phyloP scores from a whole-genome alignment of 148 eudicot species.

The Chenopodium quinoa region DNA sequence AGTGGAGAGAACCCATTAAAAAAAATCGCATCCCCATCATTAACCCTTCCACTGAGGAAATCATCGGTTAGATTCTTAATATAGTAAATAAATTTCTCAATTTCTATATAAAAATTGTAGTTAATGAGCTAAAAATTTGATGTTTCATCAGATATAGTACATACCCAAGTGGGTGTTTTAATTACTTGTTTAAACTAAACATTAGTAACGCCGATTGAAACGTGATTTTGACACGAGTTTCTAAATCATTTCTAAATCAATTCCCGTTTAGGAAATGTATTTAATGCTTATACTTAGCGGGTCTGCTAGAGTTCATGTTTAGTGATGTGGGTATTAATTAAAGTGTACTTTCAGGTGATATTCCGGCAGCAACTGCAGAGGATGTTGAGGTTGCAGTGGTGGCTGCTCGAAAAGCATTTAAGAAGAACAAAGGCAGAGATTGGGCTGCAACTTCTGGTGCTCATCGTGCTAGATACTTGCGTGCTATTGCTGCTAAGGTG shows the following conservation, averaged over 20 bases:
- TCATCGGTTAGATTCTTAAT: slow-evolving; percentile 45
- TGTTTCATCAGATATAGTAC: neutral
- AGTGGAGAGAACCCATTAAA: slow-evolving; percentile 74
- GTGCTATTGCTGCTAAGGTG: slow-evolving; percentile 94
- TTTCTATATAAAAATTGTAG: neutral
- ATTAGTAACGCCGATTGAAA: too few relatives aligned
- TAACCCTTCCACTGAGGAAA: slow-evolving; percentile 83
- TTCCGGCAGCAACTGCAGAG: slow-evolving; percentile 88
- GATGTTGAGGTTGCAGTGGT: slow-evolving; percentile 87
- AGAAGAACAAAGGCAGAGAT: slow-evolving; percentile 58
- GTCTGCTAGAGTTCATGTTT: neutral
- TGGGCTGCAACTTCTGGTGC: slow-evolving; percentile 91
- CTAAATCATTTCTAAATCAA: too few relatives aligned
- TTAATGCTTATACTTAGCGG: too few relatives aligned
- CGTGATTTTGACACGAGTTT: neutral
- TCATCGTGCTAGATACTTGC: slow-evolving; percentile 83
- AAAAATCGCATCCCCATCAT: slow-evolving; percentile 64
- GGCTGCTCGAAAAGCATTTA: slow-evolving; percentile 72
- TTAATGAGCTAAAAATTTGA: neutral
- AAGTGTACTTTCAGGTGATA: slow-evolving; percentile 52
- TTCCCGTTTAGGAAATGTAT: too few relatives aligned
- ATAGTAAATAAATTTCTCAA: neutral
- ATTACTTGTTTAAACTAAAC: too few relatives aligned
- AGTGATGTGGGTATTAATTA: neutral
- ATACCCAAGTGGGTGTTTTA: neutral